Evolutionary conservation across 192 early-diverging fungal species (phyloP).

Genomic region (Gonapodya sp.): DNA sequence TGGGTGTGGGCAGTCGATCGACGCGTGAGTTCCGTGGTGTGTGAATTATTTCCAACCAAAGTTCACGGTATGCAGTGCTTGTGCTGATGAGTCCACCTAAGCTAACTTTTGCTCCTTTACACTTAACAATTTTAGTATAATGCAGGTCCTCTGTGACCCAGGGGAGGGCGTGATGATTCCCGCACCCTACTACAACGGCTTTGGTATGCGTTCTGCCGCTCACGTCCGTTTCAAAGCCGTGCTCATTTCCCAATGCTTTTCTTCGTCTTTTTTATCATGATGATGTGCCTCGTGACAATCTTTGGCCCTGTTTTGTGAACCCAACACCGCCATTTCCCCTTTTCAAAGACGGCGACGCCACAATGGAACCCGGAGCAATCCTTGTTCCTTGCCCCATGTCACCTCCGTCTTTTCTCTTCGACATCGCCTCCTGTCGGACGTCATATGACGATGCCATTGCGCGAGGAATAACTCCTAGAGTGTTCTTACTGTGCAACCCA

Average conservation of each 20-base stretch:
- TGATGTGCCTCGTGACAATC: no score
- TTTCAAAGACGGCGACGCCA: neutral
- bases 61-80: neutral
- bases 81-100: no score
- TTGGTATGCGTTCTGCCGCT: neutral
- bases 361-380: neutral
- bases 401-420: neutral
- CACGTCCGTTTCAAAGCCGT: no score
- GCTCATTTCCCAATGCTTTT: no score
- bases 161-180: neutral
- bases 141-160: neutral
- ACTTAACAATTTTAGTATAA: neutral
- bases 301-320: no score
- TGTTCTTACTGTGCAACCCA: neutral
- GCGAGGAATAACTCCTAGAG: neutral
- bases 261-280: no score
- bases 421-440: neutral
- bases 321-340: neutral
- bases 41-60: neutral
- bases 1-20: neutral
- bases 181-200: neutral
- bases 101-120: no score
- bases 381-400: neutral
- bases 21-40: neutral
- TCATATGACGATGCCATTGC: neutral